These are phyloP conservation scores for Aspergillus flavus DNA, from an alignment of 2,329 filamentous ascomycete genomes.

Conservation along the genomic window DNA sequence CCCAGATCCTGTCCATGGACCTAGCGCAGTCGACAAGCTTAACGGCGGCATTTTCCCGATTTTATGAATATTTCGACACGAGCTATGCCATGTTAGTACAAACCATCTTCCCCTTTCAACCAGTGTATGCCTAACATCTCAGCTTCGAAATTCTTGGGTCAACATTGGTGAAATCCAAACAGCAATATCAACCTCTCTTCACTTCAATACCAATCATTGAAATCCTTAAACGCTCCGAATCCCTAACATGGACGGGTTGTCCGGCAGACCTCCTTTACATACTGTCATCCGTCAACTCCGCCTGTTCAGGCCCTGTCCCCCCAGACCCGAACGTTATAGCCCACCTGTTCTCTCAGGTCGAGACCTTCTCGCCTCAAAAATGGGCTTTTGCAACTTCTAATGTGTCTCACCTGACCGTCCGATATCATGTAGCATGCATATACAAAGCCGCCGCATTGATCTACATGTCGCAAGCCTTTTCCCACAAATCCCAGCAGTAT, in stretches of 20 bases:
- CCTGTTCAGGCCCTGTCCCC: no score
- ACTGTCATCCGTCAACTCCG: neutral
- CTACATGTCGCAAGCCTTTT: neutral
- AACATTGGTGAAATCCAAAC: neutral
- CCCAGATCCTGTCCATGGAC: neutral
- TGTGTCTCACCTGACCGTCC: neutral
- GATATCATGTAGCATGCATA: neutral
- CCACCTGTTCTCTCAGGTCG: neutral
- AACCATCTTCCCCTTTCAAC: no score
- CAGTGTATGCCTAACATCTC: neutral
- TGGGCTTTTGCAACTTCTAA: neutral
- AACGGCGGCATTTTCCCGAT: neutral
- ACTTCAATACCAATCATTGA: neutral
- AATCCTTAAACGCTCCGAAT: neutral
- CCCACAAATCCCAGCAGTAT: accelerated
- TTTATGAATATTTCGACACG: constrained; percentile 1
- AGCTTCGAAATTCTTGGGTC: neutral
- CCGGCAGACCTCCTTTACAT: neutral
- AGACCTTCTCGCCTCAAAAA: neutral
- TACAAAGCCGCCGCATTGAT: neutral
- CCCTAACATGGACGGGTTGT: neutral
- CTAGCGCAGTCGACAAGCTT: neutral
- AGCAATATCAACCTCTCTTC: neutral
- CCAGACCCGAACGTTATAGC: neutral
- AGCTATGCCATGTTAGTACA: neutral